A percentile compares a stretch with the other conserved stretches of the same genome.
phyloP scores from a whole-genome alignment of 1,284 basidiomycete species.

The Microbotryomycetes sp. region DNA sequence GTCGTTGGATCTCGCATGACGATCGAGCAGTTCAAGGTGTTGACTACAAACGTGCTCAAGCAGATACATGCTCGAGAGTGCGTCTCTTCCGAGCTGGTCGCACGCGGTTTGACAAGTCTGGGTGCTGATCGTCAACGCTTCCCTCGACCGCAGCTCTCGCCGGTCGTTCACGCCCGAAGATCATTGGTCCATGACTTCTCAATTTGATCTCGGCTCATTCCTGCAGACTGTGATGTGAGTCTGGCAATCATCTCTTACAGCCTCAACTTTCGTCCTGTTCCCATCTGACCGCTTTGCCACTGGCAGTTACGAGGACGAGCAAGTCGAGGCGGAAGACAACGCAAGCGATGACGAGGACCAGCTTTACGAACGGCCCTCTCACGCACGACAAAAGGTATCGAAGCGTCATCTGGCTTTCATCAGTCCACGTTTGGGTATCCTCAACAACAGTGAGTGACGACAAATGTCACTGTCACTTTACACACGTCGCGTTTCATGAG shows the following conservation, averaged over 20 bases:
- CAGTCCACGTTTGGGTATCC: conserved; percentile 77
- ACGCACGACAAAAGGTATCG: conserved; percentile 43
- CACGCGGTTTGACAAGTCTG: conserved; percentile 19
- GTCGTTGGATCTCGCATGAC: conserved; percentile 49
- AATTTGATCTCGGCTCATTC: conserved; percentile 74
- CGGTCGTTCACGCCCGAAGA: conserved; percentile 68
- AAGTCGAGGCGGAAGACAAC: conserved; percentile 42
- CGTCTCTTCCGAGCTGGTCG: conserved; percentile 40
- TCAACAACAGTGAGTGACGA: conserved; percentile 62
- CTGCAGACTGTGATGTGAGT: conserved; percentile 79
- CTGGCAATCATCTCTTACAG: not conserved
- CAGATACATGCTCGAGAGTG: conserved; percentile 81
- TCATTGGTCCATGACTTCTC: conserved; percentile 74
- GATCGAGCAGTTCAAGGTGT: conserved; percentile 54
- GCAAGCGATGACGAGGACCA: conserved; percentile 18
- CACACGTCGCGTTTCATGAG: not conserved
- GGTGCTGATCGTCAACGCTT: conserved; percentile 28
- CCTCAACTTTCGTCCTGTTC: conserved; percentile 36
- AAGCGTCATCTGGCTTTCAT: conserved; percentile 67
- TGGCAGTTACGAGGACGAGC: conserved; percentile 45
- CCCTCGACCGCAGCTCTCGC: conserved; percentile 56
- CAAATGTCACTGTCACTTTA: no score
- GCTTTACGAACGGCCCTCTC: not conserved
- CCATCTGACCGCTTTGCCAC: not conserved
- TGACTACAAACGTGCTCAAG: conserved; percentile 66